Base-by-base conservation (phyloP, 179 eudicot species). In the Dionaea muscipula region DNA sequence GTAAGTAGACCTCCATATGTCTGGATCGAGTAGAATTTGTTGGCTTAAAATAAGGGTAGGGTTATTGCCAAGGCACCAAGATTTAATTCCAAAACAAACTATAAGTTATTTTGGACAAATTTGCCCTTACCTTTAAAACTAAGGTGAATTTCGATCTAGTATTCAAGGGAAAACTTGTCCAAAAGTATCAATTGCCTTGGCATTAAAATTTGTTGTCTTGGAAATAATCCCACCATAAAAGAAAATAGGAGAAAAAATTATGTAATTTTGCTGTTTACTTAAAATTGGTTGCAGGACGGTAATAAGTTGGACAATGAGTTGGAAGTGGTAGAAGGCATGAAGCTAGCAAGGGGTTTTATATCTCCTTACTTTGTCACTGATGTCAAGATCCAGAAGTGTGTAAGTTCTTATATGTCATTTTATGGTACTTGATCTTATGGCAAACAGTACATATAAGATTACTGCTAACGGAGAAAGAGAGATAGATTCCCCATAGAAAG, bases 261-360 rank as follows among this genome's bases (percentile, higher is more conserved):
- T 24, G 15, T 57, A 26, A 13, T 21, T 20, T 57, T 57, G 20
- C 61, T 17, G 20, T 36, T 45, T 57, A 41, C 21, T 57, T 15
- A 4, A 0, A 45, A 44, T 28, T 31, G 22, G 31, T 36, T 59
- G 55, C 79, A 91, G 98, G 90, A 91, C 53, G 98, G 98, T 22
- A 87, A 86, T 70, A 91, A 85, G 54, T 47, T 87, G 70, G 84
- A 82, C 44, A 77, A 87, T 61, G 91, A 87, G 65, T 63, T 91
- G 80, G 97, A 86, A 71, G 94, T 86, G 68, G 87, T 90, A 67
- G 97, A 90, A 67, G 97, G 97, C 56, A 81, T 90, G 97, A 86
- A 90, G 79, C 81, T 90, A 49, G 81, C 72, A 51, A 73, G 97
- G 72, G 95, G 97, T 52, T 90, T 80, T 56, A 86, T 90, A 68